Percentiles rank a stretch among this genome's conserved stretches.
phyloP scores from a whole-genome alignment of 192 early-diverging fungal species.

The Pilaira anomala region DNA sequence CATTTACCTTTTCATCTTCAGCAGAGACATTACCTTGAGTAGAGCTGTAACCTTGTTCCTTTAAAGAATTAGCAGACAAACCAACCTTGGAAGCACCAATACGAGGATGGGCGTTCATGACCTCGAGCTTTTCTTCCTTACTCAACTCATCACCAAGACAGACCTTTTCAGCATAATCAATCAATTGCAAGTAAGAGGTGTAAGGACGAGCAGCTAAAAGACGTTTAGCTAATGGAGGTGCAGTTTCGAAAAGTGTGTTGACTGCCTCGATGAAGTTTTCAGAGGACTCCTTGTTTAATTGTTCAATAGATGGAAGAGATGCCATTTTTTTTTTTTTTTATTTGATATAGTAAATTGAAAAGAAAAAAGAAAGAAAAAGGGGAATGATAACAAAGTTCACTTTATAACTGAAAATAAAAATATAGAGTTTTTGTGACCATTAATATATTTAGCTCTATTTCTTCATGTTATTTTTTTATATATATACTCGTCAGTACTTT shows the following conservation, averaged over 20 bases:
- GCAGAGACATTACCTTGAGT: constrained; percentile 32
- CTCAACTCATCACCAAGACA: constrained; percentile 52
- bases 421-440: too few relatives aligned
- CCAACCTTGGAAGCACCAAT: constrained; percentile 73
- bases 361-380: not conserved
- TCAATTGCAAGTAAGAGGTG: constrained; percentile 61
- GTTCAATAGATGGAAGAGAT: constrained; percentile 60
- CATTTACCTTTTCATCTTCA: constrained; percentile 52
- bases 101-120: constrained; percentile 89
- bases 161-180: constrained; percentile 51
- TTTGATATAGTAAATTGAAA: constrained; percentile 22
- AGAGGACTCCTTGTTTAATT: constrained; percentile 56
- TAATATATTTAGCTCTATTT: too few relatives aligned
- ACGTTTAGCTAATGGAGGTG: constrained; percentile 72
- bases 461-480: too few relatives aligned
- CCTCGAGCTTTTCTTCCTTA: constrained; percentile 63
- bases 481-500: too few relatives aligned
- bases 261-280: constrained; percentile 57
- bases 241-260: constrained; percentile 79
- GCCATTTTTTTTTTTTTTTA: constrained; percentile 25
- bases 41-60: constrained; percentile 64
- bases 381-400: too few relatives aligned
- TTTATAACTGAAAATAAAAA: too few relatives aligned
- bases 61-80: constrained; percentile 67
- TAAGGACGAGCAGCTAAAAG: constrained; percentile 72